Conservation (phyloP, 2,329 filamentous ascomycete genomes). For the Claviceps lovelessii region DNA sequence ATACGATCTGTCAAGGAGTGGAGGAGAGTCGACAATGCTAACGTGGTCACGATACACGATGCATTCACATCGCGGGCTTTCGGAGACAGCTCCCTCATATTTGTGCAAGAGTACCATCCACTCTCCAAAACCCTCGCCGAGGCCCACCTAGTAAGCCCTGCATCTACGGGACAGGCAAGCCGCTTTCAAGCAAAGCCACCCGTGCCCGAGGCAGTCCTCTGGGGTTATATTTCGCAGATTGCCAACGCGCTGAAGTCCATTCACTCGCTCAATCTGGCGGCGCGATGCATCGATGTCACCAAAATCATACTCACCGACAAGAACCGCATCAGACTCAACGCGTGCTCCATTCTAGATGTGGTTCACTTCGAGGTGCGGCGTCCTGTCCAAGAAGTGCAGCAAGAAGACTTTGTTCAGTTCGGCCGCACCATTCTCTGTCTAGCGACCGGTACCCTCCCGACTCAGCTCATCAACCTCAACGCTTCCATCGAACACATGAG, state of each 20-base stretch:
- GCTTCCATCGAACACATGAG: conserved; percentile 63
- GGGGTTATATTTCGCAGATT: conserved; percentile 87
- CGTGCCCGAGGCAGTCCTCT: conserved; percentile 61
- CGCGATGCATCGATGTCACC: conserved; percentile 69
- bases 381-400: conserved; percentile 61
- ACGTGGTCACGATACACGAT: conserved; percentile 75
- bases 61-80: conserved; percentile 89
- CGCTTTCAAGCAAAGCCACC: conserved; percentile 31
- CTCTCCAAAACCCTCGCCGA: conserved; percentile 81
- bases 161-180: conserved; percentile 24
- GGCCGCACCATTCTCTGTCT: conserved; percentile 74
- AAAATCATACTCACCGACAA: conserved; percentile 87
- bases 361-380: conserved; percentile 63
- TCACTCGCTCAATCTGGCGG: conserved; percentile 67
- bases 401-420: conserved; percentile 74
- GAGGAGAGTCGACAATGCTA: conserved; percentile 71
- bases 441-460: conserved; percentile 50
- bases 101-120: conserved; percentile 88
- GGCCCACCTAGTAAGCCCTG: conserved; percentile 46
- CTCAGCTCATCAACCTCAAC: conserved; percentile 44
- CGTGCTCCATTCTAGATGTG: conserved; percentile 80
- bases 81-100: conserved; percentile 84
- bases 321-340: conserved; percentile 75
- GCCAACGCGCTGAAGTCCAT: conserved; percentile 77
- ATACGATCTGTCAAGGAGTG: conserved; percentile 78